Evolutionary conservation across 2,329 filamentous ascomycete species (phyloP).

Genomic region (Ceratocystiopsis brevicomis): DNA sequence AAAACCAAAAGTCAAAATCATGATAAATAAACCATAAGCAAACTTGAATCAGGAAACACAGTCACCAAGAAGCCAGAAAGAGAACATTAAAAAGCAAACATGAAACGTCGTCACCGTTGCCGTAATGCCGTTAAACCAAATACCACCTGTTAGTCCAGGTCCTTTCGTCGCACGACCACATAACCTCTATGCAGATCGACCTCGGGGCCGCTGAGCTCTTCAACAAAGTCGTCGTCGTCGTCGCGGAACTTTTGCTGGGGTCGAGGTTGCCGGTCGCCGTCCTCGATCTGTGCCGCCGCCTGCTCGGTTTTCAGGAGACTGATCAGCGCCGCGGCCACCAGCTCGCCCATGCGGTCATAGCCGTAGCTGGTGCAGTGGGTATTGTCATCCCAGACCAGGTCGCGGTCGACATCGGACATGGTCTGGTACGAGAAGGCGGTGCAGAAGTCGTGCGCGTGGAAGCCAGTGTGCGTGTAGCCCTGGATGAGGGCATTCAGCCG

Average conservation of each 20-base stretch:
- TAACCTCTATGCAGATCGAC: slow-evolving; percentile 30
- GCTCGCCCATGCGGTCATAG: slow-evolving; percentile 42
- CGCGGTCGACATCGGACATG: slow-evolving; percentile 25
- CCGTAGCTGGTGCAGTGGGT: slow-evolving; percentile 38
- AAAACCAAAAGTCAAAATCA: too few relatives aligned
- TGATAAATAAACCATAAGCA: too few relatives aligned
- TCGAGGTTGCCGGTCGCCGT: too few relatives aligned
- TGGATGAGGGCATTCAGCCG: slow-evolving; percentile 34
- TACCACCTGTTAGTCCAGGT: slow-evolving; percentile 23
- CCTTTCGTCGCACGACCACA: slow-evolving; percentile 31
- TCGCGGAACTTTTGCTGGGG: slow-evolving; percentile 12
- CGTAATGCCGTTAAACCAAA: too few relatives aligned
- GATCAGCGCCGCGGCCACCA: slow-evolving; percentile 33
- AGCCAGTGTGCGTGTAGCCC: slow-evolving; percentile 26
- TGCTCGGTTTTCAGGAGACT: slow-evolving; percentile 22
- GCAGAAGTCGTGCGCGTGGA: slow-evolving; percentile 37
- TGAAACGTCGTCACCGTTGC: too few relatives aligned
- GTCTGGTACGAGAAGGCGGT: slow-evolving; percentile 32
- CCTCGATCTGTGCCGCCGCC: slow-evolving; percentile 1
- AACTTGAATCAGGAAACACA: too few relatives aligned
- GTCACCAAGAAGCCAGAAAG: too few relatives aligned
- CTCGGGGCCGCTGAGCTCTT: slow-evolving; percentile 28
- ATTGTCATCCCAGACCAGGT: slow-evolving; percentile 40
- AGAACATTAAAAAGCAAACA: too few relatives aligned
- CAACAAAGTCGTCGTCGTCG: slow-evolving; percentile 26